Percentiles rank a stretch among this genome's conserved stretches.
phyloP scores from a whole-genome alignment of 768 basidiomycete genomes.

The Floccularia luteovirens region DNA sequence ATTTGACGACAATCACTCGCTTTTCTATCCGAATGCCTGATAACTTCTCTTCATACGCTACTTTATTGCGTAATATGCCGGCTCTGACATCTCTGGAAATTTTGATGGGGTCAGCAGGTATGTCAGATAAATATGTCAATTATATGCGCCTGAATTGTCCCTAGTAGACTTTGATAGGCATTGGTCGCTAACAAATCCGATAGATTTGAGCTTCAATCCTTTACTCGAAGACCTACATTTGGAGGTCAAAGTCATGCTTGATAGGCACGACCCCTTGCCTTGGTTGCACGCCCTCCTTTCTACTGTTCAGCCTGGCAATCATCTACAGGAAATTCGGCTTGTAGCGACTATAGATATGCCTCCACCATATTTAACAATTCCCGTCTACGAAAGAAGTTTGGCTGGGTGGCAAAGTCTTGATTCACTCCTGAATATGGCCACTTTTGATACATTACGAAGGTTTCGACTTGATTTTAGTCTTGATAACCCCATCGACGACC shows the following conservation, averaged over 20 bases:
- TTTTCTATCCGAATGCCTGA: background rate
- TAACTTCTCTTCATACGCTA: background rate
- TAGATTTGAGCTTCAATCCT: background rate
- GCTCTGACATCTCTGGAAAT: too few relatives aligned
- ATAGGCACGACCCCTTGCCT: background rate
- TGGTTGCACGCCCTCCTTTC: background rate
- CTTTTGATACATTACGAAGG: background rate
- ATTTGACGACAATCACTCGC: background rate
- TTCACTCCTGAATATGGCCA: background rate
- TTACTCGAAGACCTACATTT: background rate
- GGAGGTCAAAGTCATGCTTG: background rate
- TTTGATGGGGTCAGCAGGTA: too few relatives aligned
- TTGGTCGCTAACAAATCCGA: background rate
- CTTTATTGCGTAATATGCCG: background rate
- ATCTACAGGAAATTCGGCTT: background rate
- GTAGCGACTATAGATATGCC: background rate
- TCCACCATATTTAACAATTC: background rate
- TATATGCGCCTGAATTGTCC: too few relatives aligned
- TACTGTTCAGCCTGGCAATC: background rate
- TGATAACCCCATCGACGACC: slow-evolving; percentile 7
- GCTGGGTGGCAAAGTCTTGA: background rate
- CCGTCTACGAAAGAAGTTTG: background rate
- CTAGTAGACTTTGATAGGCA: background rate
- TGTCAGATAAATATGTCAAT: too few relatives aligned
- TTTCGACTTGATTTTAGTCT: slow-evolving; percentile 9